Evolutionary conservation across 495 filamentous ascomycete genomes (phyloP).

Genomic region (Xanthoparmelia taractica): DNA sequence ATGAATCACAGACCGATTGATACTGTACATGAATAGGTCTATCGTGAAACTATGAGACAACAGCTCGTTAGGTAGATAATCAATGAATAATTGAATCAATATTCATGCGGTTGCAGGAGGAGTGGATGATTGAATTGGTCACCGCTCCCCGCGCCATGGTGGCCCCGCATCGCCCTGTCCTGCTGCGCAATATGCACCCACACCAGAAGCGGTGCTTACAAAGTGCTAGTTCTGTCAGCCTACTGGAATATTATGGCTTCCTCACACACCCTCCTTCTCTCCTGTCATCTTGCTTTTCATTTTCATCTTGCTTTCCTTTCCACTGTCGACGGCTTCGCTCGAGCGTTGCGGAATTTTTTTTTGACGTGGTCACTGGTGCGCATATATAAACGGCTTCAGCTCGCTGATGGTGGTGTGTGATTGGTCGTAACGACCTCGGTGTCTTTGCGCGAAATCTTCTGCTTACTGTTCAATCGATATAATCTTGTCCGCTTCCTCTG

Average conservation of each 20-base stretch:
- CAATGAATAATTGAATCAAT: not conserved
- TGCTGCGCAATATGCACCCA: not conserved
- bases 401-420: conserved; percentile 1
- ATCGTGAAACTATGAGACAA: not conserved
- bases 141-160: not conserved
- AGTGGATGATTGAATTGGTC: not conserved
- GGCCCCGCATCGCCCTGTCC: conserved; percentile 2
- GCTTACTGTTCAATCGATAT: not conserved
- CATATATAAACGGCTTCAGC: not conserved
- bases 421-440: not conserved
- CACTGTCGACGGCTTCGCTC: not conserved
- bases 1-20: no score
- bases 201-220: not conserved
- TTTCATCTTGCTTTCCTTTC: not conserved
- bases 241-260: not conserved
- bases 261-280: conserved; percentile 4
- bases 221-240: not conserved
- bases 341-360: not conserved
- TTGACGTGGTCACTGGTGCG: not conserved
- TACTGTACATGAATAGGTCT: no score
- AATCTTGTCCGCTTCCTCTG: not conserved
- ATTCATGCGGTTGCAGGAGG: not conserved
- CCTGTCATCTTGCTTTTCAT: not conserved
- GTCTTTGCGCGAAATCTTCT: conserved; percentile 1
- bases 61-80: no score